Evolutionary conservation across 2,329 filamentous ascomycete species (phyloP).

Genomic region (Teratosphaeria pseudoeucalypti): DNA sequence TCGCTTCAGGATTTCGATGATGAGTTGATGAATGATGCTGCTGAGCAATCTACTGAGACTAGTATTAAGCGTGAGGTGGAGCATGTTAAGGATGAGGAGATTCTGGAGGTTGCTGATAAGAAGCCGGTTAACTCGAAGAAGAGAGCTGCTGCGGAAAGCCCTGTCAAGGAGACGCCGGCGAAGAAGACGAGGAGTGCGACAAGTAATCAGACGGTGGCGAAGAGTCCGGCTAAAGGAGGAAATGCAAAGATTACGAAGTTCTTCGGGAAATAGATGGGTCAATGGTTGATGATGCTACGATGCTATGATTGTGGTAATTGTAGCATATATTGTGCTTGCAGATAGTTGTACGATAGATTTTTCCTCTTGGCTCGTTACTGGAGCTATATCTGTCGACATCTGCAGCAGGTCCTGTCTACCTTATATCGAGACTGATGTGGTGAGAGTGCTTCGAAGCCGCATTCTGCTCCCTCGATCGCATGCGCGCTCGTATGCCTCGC

Average conservation of each 20-base stretch:
- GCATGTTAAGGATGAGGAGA: conserved; percentile 24
- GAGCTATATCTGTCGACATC: too few species aligned
- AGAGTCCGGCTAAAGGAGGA: conserved; percentile 38
- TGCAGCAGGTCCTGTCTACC: too few species aligned
- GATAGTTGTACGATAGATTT: background rate
- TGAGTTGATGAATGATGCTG: conserved; percentile 13
- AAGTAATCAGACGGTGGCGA: conserved; percentile 41
- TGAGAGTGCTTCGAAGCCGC: too few species aligned
- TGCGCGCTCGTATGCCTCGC: too few species aligned
- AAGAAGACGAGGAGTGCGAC: conserved; percentile 47
- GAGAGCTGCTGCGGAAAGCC: background rate
- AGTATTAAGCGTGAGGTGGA: conserved; percentile 41
- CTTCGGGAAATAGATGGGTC: conserved; percentile 36
- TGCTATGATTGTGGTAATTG: background rate
- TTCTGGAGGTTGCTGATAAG: conserved; percentile 11
- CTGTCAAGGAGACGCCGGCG: conserved; percentile 7
- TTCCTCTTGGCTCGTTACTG: background rate
- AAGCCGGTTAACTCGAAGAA: conserved; percentile 1
- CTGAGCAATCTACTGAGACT: conserved; percentile 18
- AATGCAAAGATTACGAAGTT: conserved; percentile 50
- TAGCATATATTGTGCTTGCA: background rate
- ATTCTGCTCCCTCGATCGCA: too few species aligned
- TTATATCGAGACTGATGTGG: too few species aligned
- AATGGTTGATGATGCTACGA: background rate
- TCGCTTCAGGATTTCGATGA: conserved; percentile 30